Percentiles rank a stretch among this genome's conserved stretches.
These are phyloP conservation scores for Pseudevernia furfuracea DNA, from an alignment of 495 filamentous ascomycete species.

Conservation along the genomic window DNA sequence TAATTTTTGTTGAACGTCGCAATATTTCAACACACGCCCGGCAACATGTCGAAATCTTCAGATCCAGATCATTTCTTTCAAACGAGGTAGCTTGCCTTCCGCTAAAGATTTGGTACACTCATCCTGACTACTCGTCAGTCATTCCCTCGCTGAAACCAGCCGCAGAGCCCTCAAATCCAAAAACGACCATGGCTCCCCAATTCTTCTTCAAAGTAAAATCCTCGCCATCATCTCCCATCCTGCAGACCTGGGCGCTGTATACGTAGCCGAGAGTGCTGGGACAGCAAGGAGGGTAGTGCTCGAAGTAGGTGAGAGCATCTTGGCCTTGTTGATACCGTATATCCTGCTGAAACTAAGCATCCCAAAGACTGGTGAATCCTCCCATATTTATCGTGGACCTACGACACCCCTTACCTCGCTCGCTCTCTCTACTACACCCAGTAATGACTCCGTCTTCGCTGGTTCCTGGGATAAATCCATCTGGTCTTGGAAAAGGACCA, in stretches of 20 bases:
- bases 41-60: slow-evolving; percentile 55
- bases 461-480: slow-evolving; percentile 91
- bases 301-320: slow-evolving; percentile 57
- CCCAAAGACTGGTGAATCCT: slow-evolving; percentile 41
- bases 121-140: slow-evolving; percentile 38
- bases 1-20: no score
- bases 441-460: slow-evolving; percentile 59
- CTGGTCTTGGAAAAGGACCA: slow-evolving; percentile 68
- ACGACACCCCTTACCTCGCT: slow-evolving; percentile 72
- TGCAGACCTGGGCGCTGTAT: slow-evolving; percentile 50
- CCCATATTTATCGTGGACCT: slow-evolving; percentile 61
- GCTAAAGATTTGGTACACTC: not conserved
- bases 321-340: not conserved
- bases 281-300: slow-evolving; percentile 63
- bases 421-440: slow-evolving; percentile 49
- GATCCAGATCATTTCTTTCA: slow-evolving; percentile 81
- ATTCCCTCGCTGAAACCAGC: slow-evolving; percentile 60
- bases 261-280: slow-evolving; percentile 77
- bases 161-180: slow-evolving; percentile 72
- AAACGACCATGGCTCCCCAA: slow-evolving; percentile 77
- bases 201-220: slow-evolving; percentile 76
- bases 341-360: slow-evolving; percentile 9
- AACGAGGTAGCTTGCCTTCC: slow-evolving; percentile 56
- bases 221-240: slow-evolving; percentile 69
- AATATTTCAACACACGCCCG: no score